Base-by-base conservation (phyloP, 2,329 filamentous ascomycete genomes). In the Exophiala sideris region DNA sequence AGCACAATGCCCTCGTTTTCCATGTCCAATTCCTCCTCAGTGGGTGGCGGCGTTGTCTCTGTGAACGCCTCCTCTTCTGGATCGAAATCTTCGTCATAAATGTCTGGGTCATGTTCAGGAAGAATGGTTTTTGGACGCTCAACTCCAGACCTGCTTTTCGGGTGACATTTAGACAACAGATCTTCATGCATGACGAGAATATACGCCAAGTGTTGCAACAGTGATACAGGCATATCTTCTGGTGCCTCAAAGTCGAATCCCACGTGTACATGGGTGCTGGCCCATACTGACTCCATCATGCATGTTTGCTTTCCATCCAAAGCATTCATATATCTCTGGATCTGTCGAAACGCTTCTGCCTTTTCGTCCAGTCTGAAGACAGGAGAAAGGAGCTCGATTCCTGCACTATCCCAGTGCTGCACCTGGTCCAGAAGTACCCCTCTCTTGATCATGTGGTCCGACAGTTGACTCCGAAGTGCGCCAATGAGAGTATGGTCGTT, bases 171-270 rank as follows among this genome's bases (percentile, higher is more conserved):
- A 5, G 60, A 56, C 14, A 62, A 49, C 24, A 61, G 51, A 18
- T 59, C 52, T 35, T 62, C 58, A 18, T 63, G 54, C 14, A 51
- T 7, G 16, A 63, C 45, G 2, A 63, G 50, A 38, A 57, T 55
- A 33, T 59, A 63, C 14, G 56, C 54, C 18, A 63, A 39, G 40
- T 59, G 59, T 20, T 57, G 56, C n/a, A 60, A 35, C n/a, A 55
- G 32, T 16, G 52, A 35, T 4, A 57, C 46, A 21, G 58, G 50
- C 33, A 58, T 56, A 36, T 60, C 47, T 46, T 53, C 44, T 1
- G 54, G 34, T 1, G 34, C 32, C 4, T 54, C 41, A 34, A 56
- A 56, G 29, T 58, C 48, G 41, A 63, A 53, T 2, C 59, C 61
- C 24, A 62, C 50, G 42, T 61, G 61, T 14, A 63, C 57, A 45